Evolutionary conservation across 2,329 filamentous ascomycete genomes (phyloP).

Genomic region (Colletotrichum cereale): DNA sequence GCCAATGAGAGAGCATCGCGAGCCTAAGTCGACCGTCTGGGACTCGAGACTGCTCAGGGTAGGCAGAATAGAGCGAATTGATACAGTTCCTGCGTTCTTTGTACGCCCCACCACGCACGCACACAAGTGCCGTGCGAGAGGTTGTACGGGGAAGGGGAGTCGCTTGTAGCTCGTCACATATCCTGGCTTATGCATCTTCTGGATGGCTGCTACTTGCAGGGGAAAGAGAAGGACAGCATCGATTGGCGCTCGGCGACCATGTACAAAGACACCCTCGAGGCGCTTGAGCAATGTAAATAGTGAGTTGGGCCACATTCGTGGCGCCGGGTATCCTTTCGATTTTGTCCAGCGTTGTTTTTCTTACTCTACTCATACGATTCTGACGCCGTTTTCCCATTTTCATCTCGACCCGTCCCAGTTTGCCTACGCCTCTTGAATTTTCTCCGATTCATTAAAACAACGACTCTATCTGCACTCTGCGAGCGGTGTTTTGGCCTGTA

Average conservation of each 20-base stretch:
- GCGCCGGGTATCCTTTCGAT: slow-evolving; percentile 41
- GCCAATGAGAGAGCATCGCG: slow-evolving; percentile 37
- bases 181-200: not conserved
- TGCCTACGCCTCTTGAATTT: slow-evolving; percentile 7
- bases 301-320: slow-evolving; percentile 40
- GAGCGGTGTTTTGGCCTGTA: slow-evolving; percentile 15
- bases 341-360: slow-evolving; percentile 36
- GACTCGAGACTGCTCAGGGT: slow-evolving; percentile 18
- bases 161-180: slow-evolving; percentile 7
- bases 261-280: not conserved
- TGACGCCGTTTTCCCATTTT: slow-evolving; percentile 25
- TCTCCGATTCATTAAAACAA: not conserved
- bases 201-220: slow-evolving; percentile 12
- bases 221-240: not conserved
- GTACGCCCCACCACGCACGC: slow-evolving; percentile 8
- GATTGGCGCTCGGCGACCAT: slow-evolving; percentile 26
- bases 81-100: slow-evolving; percentile 32
- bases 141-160: not conserved
- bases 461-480: slow-evolving; percentile 13
- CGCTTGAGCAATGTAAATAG: slow-evolving; percentile 37
- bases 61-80: not conserved
- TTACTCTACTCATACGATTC: slow-evolving; percentile 39
- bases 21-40: slow-evolving; percentile 32
- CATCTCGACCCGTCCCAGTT: not conserved
- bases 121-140: slow-evolving; percentile 25